These are phyloP conservation scores for Schizosaccharomyces japonicus DNA, from an alignment of 805 yeast genomes.

Conservation along the genomic window DNA sequence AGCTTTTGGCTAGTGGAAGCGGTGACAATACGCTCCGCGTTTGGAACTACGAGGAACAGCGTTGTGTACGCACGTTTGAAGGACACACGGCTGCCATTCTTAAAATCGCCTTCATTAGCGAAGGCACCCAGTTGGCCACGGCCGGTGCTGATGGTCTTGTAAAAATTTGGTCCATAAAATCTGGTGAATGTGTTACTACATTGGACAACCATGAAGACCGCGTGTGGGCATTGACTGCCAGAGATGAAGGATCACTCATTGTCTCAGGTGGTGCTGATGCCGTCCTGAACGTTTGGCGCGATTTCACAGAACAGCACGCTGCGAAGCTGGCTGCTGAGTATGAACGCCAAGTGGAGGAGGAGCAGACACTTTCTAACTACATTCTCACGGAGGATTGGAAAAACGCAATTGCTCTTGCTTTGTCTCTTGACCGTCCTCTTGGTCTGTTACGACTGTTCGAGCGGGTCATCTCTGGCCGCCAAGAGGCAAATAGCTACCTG, in stretches of 20 bases:
- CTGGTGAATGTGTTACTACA: constrained; percentile 62
- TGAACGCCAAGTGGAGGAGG: constrained; percentile 54
- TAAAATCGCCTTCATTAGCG: constrained; percentile 45
- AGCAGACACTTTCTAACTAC: constrained; percentile 61
- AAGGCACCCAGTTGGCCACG: constrained; percentile 37
- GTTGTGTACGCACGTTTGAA: constrained; percentile 63
- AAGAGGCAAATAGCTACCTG: constrained; percentile 20
- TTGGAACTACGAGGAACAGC: constrained; percentile 64
- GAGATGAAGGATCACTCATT: constrained; percentile 42
- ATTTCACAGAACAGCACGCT: constrained; percentile 53
- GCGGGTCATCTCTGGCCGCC: constrained; percentile 26
- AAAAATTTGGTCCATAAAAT: constrained; percentile 63
- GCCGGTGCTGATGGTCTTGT: constrained; percentile 89
- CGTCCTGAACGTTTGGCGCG: constrained; percentile 68
- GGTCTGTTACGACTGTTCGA: constrained; percentile 55
- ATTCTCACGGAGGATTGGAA: constrained; percentile 59
- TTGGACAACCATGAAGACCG: constrained; percentile 79
- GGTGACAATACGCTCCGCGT: constrained; percentile 79
- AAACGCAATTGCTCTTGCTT: constrained; percentile 65
- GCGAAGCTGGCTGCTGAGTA: constrained; percentile 27
- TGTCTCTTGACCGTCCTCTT: constrained; percentile 76
- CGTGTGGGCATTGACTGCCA: constrained; percentile 67
- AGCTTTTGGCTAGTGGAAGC: constrained; percentile 54
- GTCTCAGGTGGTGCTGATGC: constrained; percentile 92
- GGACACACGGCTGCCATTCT: constrained; percentile 88